Conservation (phyloP, 1,139 yeast species). For the Saccharomyces hybrid region DNA sequence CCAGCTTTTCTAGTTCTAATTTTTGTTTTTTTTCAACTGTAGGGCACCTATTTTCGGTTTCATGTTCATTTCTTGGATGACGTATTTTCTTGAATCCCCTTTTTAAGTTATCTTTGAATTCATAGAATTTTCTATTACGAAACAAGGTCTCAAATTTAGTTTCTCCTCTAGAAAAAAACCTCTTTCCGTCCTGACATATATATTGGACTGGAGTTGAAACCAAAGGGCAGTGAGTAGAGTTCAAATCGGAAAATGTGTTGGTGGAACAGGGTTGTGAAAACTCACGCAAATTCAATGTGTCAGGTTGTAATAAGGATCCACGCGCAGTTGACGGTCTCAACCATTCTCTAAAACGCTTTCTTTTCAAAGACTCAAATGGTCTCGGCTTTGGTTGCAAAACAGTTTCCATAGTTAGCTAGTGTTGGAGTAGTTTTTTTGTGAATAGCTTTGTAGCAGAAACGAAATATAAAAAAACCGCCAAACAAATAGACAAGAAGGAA, state of each 20-base stretch:
- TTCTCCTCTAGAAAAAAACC: not conserved
- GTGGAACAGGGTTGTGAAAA: not conserved
- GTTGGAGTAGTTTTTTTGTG: not conserved
- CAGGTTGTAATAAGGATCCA: not conserved
- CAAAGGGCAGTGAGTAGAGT: not conserved
- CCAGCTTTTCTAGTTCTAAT: not conserved
- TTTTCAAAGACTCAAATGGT: not conserved
- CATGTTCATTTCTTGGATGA: not conserved
- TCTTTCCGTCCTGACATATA: not conserved
- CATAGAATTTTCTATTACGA: not conserved
- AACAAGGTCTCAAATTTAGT: not conserved
- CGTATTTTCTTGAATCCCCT: not conserved
- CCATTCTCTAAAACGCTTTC: conserved; percentile 1
- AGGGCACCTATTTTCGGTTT: not conserved
- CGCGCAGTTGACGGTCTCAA: not conserved
- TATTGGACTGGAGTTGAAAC: not conserved
- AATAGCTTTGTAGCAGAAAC: not conserved
- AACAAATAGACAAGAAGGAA: not conserved
- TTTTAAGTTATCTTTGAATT: not conserved
- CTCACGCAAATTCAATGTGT: not conserved
- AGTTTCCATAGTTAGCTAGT: not conserved
- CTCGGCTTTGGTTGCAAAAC: not conserved
- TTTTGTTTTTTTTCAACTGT: not conserved
- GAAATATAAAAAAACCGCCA: not conserved
- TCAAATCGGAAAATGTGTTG: not conserved